Conservation (phyloP, 225 moss, liverwort and hornwort species). For the Bryum argenteum region DNA sequence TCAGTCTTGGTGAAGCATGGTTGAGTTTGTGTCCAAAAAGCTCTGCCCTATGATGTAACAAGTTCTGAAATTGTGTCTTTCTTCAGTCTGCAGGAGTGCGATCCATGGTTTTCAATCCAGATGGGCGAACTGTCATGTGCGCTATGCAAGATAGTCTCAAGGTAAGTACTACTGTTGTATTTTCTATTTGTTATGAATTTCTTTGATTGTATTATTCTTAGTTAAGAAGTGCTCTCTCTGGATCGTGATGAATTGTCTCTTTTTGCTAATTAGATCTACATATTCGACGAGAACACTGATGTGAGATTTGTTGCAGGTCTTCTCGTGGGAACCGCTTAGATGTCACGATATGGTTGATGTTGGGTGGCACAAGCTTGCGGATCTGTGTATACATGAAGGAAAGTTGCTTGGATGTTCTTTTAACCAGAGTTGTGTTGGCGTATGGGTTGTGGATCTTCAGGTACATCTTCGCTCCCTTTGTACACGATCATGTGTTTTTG, state of each 20-base stretch:
- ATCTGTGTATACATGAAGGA: slow-evolving; percentile 86
- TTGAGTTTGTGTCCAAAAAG: neutral
- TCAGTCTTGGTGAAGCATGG: neutral
- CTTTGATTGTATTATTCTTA: neutral
- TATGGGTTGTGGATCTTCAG: slow-evolving; percentile 94
- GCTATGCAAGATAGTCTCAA: slow-evolving; percentile 93
- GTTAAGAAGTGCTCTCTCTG: slow-evolving; percentile 2
- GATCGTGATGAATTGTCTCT: neutral
- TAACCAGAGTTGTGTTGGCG: slow-evolving; percentile 93
- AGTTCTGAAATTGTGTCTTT: slow-evolving; percentile 16
- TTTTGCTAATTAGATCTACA: neutral
- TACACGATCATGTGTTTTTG: neutral
- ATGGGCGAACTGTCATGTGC: slow-evolving; percentile 84
- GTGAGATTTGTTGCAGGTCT: slow-evolving; percentile 55
- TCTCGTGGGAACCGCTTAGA: slow-evolving; percentile 92
- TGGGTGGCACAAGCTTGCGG: slow-evolving; percentile 96
- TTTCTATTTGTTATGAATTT: neutral
- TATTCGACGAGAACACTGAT: neutral
- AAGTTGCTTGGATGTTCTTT: slow-evolving; percentile 91
- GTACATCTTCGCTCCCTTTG: slow-evolving; percentile 35
- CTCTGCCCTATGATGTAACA: neutral
- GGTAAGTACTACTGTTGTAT: slow-evolving; percentile 37
- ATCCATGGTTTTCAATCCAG: slow-evolving; percentile 91
- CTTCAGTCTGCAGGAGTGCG: slow-evolving; percentile 81
- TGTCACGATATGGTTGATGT: slow-evolving; percentile 95